Base-by-base conservation (phyloP, 495 filamentous ascomycete species). In the Aspergillus bertholletiae region DNA sequence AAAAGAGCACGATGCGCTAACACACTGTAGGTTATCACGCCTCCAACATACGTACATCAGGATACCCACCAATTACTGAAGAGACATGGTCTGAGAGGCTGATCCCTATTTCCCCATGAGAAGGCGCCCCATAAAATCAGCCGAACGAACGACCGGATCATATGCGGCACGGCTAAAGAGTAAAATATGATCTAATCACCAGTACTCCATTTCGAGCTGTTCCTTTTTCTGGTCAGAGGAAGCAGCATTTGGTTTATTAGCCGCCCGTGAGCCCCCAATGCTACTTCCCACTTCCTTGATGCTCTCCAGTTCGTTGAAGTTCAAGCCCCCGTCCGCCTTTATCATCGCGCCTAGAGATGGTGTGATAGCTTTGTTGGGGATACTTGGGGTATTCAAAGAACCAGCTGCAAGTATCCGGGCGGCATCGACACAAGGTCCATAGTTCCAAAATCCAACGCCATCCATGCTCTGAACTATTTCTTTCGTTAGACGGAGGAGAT, bases 381-480 rank as follows among this genome's bases (percentile, higher is more conserved):
- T 37, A 21, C 26, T 6, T 18, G 43, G 52, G 7, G 30, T 24
- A 17, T 28, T 7, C 20, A 32, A 30, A 3, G 55, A 22, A 12
- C 30, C 22, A 21, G 26, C 5, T 11, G 43, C 30, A 15, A 27
- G 20, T 17, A 37, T 20, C n/a, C 39, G 7, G 5, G 30, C 35
- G 21, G 56, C n/a, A 20, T 51, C 60, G 8, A 51, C 39, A 2
- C 46, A 46, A 18, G 61, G 55, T 2, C 67, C 61, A 15, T 46
- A 51, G 22, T 74, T 76, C 34, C 54, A 57, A 15, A 49, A 67
- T 6, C 74, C 74, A 7, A 76, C 58, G 15, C 56, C 55, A 43
- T 77, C 74, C 17, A 74, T 74, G 3, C 61, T 67, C 27, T 65
- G 59, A 7, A 78, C 68, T 1, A 77, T 52, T 0, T 49, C 58